A percentile compares a stretch with the other conserved stretches of the same genome.
These are phyloP conservation scores for Ulota crispa DNA, from an alignment of 225 moss, liverwort and hornwort species.

Conservation along the genomic window DNA sequence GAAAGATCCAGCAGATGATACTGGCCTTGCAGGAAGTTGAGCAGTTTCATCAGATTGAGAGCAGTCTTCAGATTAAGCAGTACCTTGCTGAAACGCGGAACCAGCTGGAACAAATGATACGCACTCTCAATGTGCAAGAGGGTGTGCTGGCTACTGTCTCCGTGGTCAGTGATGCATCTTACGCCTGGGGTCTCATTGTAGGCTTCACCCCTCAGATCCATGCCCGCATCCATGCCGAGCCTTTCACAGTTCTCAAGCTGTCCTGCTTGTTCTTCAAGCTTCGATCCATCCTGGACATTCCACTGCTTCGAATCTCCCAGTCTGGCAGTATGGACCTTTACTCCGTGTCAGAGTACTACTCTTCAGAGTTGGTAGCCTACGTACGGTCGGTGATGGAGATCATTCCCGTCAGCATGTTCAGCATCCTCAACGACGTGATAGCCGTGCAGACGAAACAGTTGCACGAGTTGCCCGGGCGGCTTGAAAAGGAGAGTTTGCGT, in stretches of 20 bases:
- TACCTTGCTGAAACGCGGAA: slow-evolving; percentile 80
- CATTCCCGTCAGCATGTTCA: slow-evolving; percentile 94
- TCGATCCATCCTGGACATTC: slow-evolving; percentile 92
- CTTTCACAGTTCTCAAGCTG: slow-evolving; percentile 89
- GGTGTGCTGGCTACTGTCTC: slow-evolving; percentile 79
- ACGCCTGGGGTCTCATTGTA: slow-evolving; percentile 87
- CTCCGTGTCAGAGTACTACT: slow-evolving; percentile 97
- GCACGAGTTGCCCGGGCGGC: slow-evolving; percentile 82
- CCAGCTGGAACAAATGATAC: slow-evolving; percentile 90
- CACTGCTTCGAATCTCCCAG: slow-evolving; percentile 91
- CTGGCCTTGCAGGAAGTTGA: slow-evolving; percentile 94
- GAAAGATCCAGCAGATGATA: slow-evolving; percentile 92
- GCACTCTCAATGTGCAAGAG: slow-evolving; percentile 93
- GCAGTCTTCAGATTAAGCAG: slow-evolving; percentile 93
- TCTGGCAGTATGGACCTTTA: slow-evolving; percentile 95
- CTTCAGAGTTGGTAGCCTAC: slow-evolving; percentile 88
- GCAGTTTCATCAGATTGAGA: slow-evolving; percentile 99
- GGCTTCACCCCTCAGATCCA: slow-evolving; percentile 86
- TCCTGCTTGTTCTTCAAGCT: slow-evolving; percentile 97
- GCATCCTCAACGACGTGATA: slow-evolving; percentile 89
- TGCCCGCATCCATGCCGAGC: slow-evolving; percentile 75
- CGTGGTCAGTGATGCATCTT: slow-evolving; percentile 90
- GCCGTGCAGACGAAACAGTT: slow-evolving; percentile 80
- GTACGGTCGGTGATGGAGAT: slow-evolving; percentile 89
- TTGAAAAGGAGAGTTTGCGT: slow-evolving; percentile 87